These are phyloP conservation scores for Astrocystis sublimbata DNA, from an alignment of 495 filamentous ascomycete genomes.

Conservation along the genomic window DNA sequence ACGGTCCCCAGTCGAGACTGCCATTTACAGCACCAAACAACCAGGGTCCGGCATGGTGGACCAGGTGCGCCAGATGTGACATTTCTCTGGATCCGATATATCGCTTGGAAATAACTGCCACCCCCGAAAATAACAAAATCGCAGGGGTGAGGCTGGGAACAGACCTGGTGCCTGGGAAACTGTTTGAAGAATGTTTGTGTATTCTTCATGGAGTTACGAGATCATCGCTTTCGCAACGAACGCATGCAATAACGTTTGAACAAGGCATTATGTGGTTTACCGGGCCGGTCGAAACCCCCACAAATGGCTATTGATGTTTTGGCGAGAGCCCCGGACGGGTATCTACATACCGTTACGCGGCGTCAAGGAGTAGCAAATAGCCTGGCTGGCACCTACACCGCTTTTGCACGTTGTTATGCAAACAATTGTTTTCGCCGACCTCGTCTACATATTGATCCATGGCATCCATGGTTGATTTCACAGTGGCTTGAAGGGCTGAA, in stretches of 20 bases:
- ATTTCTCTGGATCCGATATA: background rate
- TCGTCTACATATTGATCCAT: background rate
- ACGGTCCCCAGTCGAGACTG: background rate
- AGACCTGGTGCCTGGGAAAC: background rate
- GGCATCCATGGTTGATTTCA: background rate
- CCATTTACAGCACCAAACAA: background rate
- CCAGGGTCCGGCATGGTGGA: background rate
- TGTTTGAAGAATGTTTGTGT: slow-evolving; percentile 10
- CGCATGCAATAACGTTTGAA: background rate
- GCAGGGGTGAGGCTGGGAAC: background rate
- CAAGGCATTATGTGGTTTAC: too few species aligned
- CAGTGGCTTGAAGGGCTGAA: slow-evolving; percentile 10
- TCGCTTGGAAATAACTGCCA: background rate
- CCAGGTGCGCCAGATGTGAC: background rate
- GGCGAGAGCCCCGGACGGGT: background rate
- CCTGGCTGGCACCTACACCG: background rate
- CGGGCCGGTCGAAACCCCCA: background rate
- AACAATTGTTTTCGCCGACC: background rate
- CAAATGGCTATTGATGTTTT: background rate
- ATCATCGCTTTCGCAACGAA: background rate
- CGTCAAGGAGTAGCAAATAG: background rate
- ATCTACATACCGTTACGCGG: background rate
- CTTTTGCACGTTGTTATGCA: background rate
- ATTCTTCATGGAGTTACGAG: too few species aligned
- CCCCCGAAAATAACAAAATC: background rate